These are phyloP conservation scores for Colletotrichum aenigma DNA, from an alignment of 2,329 filamentous ascomycete species.

Conservation along the genomic window DNA sequence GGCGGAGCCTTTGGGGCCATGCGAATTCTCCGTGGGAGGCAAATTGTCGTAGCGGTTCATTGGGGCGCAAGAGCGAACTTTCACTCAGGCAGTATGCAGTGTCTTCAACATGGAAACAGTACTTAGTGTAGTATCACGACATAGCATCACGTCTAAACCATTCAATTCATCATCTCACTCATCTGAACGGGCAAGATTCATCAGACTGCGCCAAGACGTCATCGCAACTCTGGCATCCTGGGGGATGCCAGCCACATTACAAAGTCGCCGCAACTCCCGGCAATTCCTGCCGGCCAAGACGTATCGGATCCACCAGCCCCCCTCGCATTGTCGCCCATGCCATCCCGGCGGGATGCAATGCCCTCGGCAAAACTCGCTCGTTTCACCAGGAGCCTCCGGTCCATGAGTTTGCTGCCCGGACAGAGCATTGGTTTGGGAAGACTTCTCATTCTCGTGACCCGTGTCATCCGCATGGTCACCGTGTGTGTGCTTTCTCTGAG, in stretches of 20 bases:
- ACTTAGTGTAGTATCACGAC: accelerated
- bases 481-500: not conserved
- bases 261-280: not conserved
- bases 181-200: not conserved
- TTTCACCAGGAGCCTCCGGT: not conserved
- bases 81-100: no score
- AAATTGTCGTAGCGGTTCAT: accelerated
- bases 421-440: not conserved
- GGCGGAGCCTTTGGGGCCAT: not conserved
- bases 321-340: not conserved
- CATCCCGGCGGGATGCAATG: not conserved
- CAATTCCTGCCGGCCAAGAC: not conserved
- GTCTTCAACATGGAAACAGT: not conserved
- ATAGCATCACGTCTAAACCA: not conserved
- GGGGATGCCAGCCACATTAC: not conserved
- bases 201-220: not conserved
- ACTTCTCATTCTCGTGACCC: not conserved
- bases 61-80: no score
- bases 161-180: not conserved
- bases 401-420: not conserved
- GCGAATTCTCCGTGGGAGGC: not conserved
- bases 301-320: not conserved
- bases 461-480: not conserved
- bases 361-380: not conserved
- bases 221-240: not conserved